These are phyloP conservation scores for Exophiala spinifera DNA, from an alignment of 2,329 filamentous ascomycete species.

Conservation along the genomic window DNA sequence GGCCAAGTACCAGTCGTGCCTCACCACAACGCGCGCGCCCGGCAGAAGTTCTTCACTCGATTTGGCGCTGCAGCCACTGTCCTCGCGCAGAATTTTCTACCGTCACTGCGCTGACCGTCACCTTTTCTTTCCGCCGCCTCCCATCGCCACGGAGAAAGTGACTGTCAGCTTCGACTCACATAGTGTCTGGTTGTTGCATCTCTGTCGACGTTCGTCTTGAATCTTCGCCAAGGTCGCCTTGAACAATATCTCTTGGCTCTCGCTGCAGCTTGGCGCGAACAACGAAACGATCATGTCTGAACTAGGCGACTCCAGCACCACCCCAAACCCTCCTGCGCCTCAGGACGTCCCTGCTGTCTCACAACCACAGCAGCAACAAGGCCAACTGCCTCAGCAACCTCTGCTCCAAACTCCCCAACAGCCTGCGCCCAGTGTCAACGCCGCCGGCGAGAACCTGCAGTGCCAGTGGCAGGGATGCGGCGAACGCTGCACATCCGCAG, in stretches of 20 bases:
- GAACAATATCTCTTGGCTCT: constrained; percentile 11
- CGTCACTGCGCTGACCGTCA: neutral
- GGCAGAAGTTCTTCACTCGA: no score
- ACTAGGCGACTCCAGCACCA: constrained; percentile 21
- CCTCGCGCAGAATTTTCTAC: constrained; percentile 1
- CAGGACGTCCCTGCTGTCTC: constrained; percentile 16
- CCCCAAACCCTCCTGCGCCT: constrained; percentile 13
- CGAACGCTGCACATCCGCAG: constrained; percentile 57
- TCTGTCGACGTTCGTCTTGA: neutral
- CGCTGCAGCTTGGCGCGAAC: neutral
- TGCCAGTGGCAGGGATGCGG: constrained; percentile 64
- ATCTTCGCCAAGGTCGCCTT: constrained; percentile 9
- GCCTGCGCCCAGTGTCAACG: constrained; percentile 25
- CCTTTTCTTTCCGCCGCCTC: constrained; percentile 6
- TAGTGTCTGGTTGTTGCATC: neutral
- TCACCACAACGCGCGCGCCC: no score
- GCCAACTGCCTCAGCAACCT: constrained; percentile 18
- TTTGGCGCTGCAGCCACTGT: neutral
- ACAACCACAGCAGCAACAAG: constrained; percentile 11
- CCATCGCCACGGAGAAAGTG: neutral
- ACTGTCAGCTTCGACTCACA: constrained; percentile 1
- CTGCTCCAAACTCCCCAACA: constrained; percentile 14
- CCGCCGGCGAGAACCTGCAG: constrained; percentile 39
- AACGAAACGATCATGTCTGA: constrained; percentile 19
- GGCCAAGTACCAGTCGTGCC: no score